phyloP scores from a whole-genome alignment of 2,329 filamentous ascomycete genomes.

The Purpureocillium lavendulum region DNA sequence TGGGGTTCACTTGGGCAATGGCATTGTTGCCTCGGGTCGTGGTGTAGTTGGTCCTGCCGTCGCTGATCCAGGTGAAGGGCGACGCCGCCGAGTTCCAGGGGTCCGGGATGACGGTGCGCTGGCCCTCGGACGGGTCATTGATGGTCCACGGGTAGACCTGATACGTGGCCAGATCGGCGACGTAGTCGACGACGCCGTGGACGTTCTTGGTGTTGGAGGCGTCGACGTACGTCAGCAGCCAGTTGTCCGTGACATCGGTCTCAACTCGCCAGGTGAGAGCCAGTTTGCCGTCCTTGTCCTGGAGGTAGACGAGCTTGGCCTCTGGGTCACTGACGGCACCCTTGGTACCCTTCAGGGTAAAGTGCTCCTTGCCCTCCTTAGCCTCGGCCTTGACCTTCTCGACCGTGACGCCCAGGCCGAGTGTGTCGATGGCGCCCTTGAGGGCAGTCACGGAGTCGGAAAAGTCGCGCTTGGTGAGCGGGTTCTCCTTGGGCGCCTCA shows the following conservation, averaged over 20 bases:
- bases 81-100: constrained; percentile 39
- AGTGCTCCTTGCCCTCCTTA: constrained; percentile 17
- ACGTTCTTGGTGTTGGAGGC: constrained; percentile 36
- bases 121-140: constrained; percentile 44
- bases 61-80: constrained; percentile 44
- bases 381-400: constrained; percentile 15
- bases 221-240: constrained; percentile 51
- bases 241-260: constrained; percentile 47
- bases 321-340: constrained; percentile 44
- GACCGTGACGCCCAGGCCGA: constrained; percentile 22
- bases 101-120: constrained; percentile 33
- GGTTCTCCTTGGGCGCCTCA: constrained; percentile 23
- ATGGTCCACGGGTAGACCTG: constrained; percentile 48
- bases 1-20: constrained; percentile 39
- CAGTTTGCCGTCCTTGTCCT: constrained; percentile 36
- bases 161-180: constrained; percentile 42
- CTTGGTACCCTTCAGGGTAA: constrained; percentile 35
- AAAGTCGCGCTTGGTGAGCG: constrained; percentile 29
- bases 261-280: constrained; percentile 49
- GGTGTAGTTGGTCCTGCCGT: constrained; percentile 38
- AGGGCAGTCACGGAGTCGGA: constrained; percentile 36
- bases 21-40: constrained; percentile 52
- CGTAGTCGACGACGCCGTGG: constrained; percentile 48
- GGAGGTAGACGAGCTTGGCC: constrained; percentile 46
- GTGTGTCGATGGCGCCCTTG: constrained; percentile 25